Percentiles rank a stretch among this genome's conserved stretches.
Conservation (phyloP, 2,329 filamentous ascomycete genomes). For the Davidsoniella virescens region DNA sequence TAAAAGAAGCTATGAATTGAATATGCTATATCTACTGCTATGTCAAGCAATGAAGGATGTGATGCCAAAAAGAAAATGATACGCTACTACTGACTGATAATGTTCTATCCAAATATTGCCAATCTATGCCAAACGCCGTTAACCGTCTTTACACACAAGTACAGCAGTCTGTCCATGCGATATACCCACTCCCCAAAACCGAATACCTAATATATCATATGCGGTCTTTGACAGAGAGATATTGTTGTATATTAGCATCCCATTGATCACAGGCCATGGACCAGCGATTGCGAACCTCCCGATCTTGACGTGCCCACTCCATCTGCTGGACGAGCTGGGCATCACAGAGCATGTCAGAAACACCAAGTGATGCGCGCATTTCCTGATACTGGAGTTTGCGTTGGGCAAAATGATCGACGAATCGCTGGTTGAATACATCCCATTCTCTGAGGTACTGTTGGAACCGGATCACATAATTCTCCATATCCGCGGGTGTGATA, state of each 20-base stretch:
- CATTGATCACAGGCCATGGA: constrained; percentile 42
- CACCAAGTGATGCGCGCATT: constrained; percentile 24
- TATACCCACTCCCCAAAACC: too few relatives aligned
- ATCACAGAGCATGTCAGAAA: constrained; percentile 27
- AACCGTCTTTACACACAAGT: too few relatives aligned
- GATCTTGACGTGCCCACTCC: constrained; percentile 46
- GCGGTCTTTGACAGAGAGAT: constrained; percentile 28
- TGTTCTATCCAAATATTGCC: constrained; percentile 16
- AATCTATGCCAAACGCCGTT: constrained; percentile 30
- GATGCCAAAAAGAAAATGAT: not conserved
- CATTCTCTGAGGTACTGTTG: constrained; percentile 16
- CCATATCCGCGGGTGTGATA: not conserved
- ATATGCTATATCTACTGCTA: too few relatives aligned
- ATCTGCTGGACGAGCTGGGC: constrained; percentile 33
- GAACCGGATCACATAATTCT: constrained; percentile 4
- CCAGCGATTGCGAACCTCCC: constrained; percentile 46
- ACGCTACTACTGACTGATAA: too few relatives aligned
- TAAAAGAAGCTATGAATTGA: too few relatives aligned
- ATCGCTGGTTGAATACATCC: constrained; percentile 28
- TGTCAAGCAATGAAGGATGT: too few relatives aligned
- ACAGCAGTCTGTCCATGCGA: too few relatives aligned
- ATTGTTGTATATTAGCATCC: constrained; percentile 40
- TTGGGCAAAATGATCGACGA: constrained; percentile 39
- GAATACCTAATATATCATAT: too few relatives aligned
- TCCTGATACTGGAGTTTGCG: constrained; percentile 26